phyloP scores from a whole-genome alignment of 2,329 filamentous ascomycete species.

The Talaromyces sp. region DNA sequence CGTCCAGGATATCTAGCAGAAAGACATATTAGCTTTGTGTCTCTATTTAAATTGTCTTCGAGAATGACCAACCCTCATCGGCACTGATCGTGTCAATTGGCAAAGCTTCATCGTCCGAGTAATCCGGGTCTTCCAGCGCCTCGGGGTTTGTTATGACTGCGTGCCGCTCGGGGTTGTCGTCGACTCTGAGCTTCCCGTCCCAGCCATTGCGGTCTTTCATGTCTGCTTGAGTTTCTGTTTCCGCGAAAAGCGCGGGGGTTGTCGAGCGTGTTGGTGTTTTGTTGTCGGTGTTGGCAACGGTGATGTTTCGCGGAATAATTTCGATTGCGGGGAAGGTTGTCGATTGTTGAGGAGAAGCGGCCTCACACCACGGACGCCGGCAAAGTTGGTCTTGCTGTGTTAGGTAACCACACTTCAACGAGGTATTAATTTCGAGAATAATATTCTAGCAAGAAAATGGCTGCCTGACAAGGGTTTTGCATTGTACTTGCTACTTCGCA shows the following conservation, averaged over 20 bases:
- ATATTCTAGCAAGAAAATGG: background rate
- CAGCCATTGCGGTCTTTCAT: constrained; percentile 40
- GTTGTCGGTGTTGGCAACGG: background rate
- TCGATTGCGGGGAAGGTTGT: background rate
- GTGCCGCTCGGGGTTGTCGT: constrained; percentile 50
- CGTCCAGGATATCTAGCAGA: constrained; percentile 53
- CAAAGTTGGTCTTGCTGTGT: background rate
- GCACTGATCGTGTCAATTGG: constrained; percentile 71
- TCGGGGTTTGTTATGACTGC: constrained; percentile 70
- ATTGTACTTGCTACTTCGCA: background rate
- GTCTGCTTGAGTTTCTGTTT: background rate
- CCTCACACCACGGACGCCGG: background rate
- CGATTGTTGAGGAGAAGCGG: background rate
- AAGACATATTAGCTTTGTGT: background rate
- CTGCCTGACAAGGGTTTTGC: background rate
- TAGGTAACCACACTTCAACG: background rate
- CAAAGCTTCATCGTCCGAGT: constrained; percentile 66
- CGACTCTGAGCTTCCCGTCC: constrained; percentile 49
- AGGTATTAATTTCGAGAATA: background rate
- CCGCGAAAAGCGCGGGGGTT: background rate
- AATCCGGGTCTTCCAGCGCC: constrained; percentile 76
- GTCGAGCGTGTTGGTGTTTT: background rate
- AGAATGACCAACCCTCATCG: constrained; percentile 62
- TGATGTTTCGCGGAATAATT: background rate
- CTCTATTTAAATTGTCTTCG: background rate